Percentiles rank a stretch among this genome's conserved stretches.
phyloP scores from a whole-genome alignment of 1,139 yeast genomes.

The Candida gigantensis region DNA sequence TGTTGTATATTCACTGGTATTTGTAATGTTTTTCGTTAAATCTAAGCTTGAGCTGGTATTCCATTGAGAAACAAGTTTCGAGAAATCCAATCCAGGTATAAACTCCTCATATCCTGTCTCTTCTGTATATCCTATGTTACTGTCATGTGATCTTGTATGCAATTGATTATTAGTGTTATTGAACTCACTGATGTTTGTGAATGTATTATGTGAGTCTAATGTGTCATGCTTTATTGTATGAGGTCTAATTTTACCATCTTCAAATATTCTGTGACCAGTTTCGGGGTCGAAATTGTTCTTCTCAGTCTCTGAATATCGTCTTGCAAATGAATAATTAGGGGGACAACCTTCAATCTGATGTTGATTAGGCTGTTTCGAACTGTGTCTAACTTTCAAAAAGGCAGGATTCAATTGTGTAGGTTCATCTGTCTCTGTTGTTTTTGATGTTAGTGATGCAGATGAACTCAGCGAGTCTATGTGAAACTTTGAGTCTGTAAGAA shows the following conservation, averaged over 20 bases:
- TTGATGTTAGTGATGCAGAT: slow-evolving; percentile 2
- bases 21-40: slow-evolving; percentile 11
- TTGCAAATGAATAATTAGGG: slow-evolving; percentile 29
- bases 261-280: slow-evolving; percentile 51
- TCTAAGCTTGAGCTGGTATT: slow-evolving; percentile 17
- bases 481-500: slow-evolving; percentile 31
- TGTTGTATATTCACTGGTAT: slow-evolving; percentile 16
- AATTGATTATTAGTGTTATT: slow-evolving; percentile 14
- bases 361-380: slow-evolving; percentile 1
- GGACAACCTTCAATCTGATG: slow-evolving; percentile 1
- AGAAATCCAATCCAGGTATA: slow-evolving; percentile 64
- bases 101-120: slow-evolving; percentile 62
- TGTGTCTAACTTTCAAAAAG: slow-evolving; percentile 3
- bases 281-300: slow-evolving; percentile 52
- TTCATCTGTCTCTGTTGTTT: slow-evolving; percentile 3
- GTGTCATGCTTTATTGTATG: slow-evolving; percentile 13
- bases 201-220: neutral
- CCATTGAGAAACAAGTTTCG: slow-evolving; percentile 45
- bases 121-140: slow-evolving; percentile 16
- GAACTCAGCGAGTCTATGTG: slow-evolving; percentile 8
- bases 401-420: slow-evolving; percentile 1
- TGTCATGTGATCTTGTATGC: slow-evolving; percentile 36
- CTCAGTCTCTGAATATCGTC: slow-evolving; percentile 60
- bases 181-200: neutral
- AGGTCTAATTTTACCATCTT: slow-evolving; percentile 51